Conservation (phyloP, 345 rosid genomes). For the Aegle marmelos region DNA sequence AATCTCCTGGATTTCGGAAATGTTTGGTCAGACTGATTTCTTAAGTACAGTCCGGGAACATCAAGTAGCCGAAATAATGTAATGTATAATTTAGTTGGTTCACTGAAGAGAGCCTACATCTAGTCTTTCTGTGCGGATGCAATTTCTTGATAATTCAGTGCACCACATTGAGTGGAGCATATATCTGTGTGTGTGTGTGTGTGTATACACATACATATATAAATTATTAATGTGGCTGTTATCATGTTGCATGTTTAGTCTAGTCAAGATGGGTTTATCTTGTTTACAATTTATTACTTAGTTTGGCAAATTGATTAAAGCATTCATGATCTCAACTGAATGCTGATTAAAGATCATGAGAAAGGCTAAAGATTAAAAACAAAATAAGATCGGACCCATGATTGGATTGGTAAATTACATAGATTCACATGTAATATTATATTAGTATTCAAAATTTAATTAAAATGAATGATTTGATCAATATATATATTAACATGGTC, state of each 20-base stretch:
- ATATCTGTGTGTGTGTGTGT: not conserved
- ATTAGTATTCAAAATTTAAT: not conserved
- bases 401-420: slow-evolving; percentile 14
- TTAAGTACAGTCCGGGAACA: slow-evolving; percentile 19
- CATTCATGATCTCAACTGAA: slow-evolving; percentile 30
- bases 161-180: slow-evolving; percentile 2
- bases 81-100: slow-evolving; percentile 26
- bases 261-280: slow-evolving; percentile 47
- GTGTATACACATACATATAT: no score
- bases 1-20: slow-evolving; percentile 6
- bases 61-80: slow-evolving; percentile 11
- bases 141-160: slow-evolving; percentile 13
- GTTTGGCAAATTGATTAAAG: slow-evolving; percentile 45
- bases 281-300: slow-evolving; percentile 38
- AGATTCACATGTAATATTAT: not conserved
- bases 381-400: slow-evolving; percentile 19
- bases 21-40: not conserved
- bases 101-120: slow-evolving; percentile 49
- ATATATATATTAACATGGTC: not conserved
- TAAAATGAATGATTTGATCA: not conserved
- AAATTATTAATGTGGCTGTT: slow-evolving; percentile 22
- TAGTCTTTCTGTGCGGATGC: slow-evolving; percentile 25
- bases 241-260: slow-evolving; percentile 53
- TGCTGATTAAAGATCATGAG: not conserved
- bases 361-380: not conserved